These are phyloP conservation scores for Kingdonia uniflora DNA, from an alignment of 164 flowering plant species.

Conservation along the genomic window DNA sequence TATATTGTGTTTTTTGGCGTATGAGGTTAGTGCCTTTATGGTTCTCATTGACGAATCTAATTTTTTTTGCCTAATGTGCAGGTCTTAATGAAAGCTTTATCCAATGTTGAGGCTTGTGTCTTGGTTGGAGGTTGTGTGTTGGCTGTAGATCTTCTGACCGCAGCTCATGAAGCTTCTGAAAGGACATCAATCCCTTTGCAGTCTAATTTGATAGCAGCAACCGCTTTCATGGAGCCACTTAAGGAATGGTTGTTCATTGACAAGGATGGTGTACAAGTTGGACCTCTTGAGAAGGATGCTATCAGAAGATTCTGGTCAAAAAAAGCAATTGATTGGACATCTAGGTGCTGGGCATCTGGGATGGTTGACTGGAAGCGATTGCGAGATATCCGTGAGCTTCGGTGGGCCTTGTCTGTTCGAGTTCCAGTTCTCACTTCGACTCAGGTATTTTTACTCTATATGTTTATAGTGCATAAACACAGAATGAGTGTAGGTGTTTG, in stretches of 20 bases:
- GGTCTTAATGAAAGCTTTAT: conserved; percentile 83
- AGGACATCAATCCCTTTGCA: conserved; percentile 95
- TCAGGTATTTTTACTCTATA: conserved; percentile 43
- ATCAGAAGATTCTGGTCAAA: conserved; percentile 95
- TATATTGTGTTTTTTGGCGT: too few species aligned
- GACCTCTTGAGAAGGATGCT: conserved; percentile 96
- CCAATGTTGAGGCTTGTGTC: conserved; percentile 94
- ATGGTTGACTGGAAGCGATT: conserved; percentile 94
- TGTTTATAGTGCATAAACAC: not conserved
- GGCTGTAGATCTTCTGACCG: conserved; percentile 91
- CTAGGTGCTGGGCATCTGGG: conserved; percentile 89
- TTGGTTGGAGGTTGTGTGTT: conserved; percentile 97
- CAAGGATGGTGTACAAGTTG: conserved; percentile 79
- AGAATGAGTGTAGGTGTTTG: too few species aligned
- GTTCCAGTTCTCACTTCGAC: conserved; percentile 86
- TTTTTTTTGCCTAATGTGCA: conserved; percentile 19
- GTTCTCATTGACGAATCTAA: too few species aligned
- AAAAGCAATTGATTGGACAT: conserved; percentile 83
- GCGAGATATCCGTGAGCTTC: conserved; percentile 93
- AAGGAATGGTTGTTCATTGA: conserved; percentile 90
- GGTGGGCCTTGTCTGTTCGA: conserved; percentile 83
- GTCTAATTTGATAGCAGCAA: conserved; percentile 91
- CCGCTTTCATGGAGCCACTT: conserved; percentile 96
- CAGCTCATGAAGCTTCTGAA: conserved; percentile 90
- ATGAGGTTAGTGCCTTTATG: too few species aligned